These are phyloP conservation scores for Metschnikowia henanensis DNA, from an alignment of 805 yeast species.

Conservation along the genomic window DNA sequence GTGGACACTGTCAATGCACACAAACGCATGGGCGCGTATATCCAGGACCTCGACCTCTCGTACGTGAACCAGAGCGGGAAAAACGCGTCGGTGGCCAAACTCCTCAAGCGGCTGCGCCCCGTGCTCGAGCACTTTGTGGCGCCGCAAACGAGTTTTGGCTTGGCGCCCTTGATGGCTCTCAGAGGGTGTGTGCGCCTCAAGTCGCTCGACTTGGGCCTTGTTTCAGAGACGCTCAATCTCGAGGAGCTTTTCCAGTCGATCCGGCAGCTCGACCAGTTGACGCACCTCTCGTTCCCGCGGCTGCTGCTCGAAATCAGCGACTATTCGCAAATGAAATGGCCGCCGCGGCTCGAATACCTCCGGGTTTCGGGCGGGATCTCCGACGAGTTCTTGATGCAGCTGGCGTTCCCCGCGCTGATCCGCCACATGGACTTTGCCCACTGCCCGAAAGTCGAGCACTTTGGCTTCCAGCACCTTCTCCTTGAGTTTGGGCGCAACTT, in stretches of 20 bases:
- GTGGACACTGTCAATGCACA: conserved; percentile 63
- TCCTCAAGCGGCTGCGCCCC: conserved; percentile 73
- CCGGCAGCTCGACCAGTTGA: conserved; percentile 56
- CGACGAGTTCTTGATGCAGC: conserved; percentile 68
- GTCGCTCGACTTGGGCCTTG: conserved; percentile 76
- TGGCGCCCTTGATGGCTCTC: conserved; percentile 82
- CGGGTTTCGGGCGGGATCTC: conserved; percentile 89
- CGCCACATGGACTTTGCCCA: conserved; percentile 77
- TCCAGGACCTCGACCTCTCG: conserved; percentile 69
- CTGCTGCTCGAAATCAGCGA: conserved; percentile 74
- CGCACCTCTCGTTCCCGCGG: conserved; percentile 83
- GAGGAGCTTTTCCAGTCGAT: conserved; percentile 79
- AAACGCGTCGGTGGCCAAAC: conserved; percentile 83
- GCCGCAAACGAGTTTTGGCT: conserved; percentile 94
- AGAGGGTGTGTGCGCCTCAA: conserved; percentile 64
- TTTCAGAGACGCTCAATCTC: conserved; percentile 86
- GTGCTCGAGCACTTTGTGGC: conserved; percentile 73
- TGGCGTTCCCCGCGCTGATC: conserved; percentile 73
- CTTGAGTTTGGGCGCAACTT: conserved; percentile 66
- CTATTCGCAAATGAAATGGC: conserved; percentile 65
- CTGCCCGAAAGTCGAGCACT: conserved; percentile 76
- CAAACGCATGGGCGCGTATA: conserved; percentile 55
- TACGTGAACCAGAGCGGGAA: conserved; percentile 87
- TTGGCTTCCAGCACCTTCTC: conserved; percentile 61
- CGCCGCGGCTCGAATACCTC: conserved; percentile 66